These are phyloP conservation scores for Morella rubra DNA, from an alignment of 306 rosid species.

Conservation along the genomic window DNA sequence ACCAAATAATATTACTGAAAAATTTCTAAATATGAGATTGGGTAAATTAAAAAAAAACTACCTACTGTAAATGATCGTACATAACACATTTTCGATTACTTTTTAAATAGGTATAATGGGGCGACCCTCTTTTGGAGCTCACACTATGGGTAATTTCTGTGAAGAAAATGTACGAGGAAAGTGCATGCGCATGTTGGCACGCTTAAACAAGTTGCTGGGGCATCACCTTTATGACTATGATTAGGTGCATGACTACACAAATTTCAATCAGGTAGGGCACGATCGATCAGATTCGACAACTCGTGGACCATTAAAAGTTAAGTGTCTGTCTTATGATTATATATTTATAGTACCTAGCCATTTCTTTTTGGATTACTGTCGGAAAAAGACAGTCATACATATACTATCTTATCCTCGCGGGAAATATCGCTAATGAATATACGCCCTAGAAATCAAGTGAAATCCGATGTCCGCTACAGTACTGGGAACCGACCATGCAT, in stretches of 20 bases:
- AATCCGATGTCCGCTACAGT: too few species aligned
- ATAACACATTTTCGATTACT: not conserved
- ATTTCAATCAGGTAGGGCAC: conserved; percentile 24
- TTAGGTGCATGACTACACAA: conserved; percentile 22
- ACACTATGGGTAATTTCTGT: conserved; percentile 22
- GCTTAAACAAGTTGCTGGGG: not conserved
- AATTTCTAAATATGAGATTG: too few species aligned
- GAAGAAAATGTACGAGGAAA: not conserved
- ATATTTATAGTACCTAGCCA: conserved; percentile 1
- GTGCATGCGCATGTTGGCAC: conserved; percentile 30
- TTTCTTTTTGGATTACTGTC: not conserved
- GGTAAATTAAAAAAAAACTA: too few species aligned
- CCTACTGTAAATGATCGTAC: too few species aligned
- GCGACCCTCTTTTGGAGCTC: conserved; percentile 16
- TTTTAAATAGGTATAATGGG: not conserved
- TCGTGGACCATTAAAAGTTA: conserved; percentile 16
- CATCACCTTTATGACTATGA: conserved; percentile 11
- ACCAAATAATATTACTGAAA: too few species aligned
- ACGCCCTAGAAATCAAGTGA: not conserved
- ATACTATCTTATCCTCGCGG: not conserved
- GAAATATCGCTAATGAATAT: not conserved
- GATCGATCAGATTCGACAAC: not conserved
- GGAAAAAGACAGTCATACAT: not conserved
- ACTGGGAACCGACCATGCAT: too few species aligned
- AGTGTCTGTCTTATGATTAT: not conserved